Conservation (phyloP, 179 eudicot species). For the Beta lomatogona region DNA sequence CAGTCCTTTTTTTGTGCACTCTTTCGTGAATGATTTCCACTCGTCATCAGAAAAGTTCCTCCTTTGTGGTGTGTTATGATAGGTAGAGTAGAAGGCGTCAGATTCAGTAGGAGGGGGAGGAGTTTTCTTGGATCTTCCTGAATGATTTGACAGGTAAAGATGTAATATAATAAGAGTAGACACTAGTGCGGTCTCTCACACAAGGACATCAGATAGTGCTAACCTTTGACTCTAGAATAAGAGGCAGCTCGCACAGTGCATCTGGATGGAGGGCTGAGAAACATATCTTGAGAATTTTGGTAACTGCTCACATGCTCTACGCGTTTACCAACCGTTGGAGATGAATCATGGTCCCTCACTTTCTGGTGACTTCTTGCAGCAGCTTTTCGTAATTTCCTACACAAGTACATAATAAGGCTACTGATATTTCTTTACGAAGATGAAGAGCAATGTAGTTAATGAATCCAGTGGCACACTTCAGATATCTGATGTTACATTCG, state of each 20-base stretch:
- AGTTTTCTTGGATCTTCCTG: conserved; percentile 44
- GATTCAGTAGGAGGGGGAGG: conserved; percentile 40
- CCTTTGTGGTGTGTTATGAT: conserved; percentile 65
- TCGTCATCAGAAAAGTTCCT: conserved; percentile 64
- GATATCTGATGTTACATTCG: not conserved
- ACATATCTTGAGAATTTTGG: conserved; percentile 35
- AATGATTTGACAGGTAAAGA: conserved; percentile 13
- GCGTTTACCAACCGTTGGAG: conserved; percentile 32
- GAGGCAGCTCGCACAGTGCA: conserved; percentile 27
- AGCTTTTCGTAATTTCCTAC: conserved; percentile 47
- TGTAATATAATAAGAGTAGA: conserved; percentile 4
- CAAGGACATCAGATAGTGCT: conserved; percentile 10
- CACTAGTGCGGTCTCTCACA: not conserved
- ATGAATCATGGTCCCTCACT: conserved; percentile 34
- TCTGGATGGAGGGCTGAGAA: conserved; percentile 36
- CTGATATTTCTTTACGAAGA: not conserved
- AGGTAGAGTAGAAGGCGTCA: conserved; percentile 68
- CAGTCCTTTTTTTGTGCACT: conserved; percentile 77
- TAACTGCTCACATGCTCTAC: conserved; percentile 25
- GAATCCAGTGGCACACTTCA: not conserved
- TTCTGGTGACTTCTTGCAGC: conserved; percentile 36
- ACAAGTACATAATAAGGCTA: conserved; percentile 7
- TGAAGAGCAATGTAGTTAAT: not conserved
- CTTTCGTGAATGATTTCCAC: conserved; percentile 70
- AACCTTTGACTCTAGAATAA: conserved; percentile 42